Percentiles rank a stretch among this genome's conserved stretches.
phyloP scores from a whole-genome alignment of 2,329 filamentous ascomycete genomes.

The Colletotrichum acutatum region DNA sequence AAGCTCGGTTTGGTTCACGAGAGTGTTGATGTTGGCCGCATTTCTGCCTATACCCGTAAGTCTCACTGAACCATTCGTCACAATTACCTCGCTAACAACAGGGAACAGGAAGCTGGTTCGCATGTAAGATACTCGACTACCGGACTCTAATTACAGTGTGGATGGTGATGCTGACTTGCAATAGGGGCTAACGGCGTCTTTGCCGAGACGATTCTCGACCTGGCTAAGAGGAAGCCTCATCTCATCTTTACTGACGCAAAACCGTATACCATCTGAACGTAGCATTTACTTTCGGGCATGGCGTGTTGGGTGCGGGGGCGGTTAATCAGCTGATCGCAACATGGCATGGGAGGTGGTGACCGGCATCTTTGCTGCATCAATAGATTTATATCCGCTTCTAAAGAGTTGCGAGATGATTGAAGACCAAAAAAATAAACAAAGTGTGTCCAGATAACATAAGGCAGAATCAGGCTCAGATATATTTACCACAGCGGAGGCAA shows the following conservation, averaged over 20 bases:
- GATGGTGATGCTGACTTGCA: conserved; percentile 1
- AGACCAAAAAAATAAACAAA: background rate
- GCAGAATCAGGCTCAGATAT: background rate
- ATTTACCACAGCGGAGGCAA: background rate
- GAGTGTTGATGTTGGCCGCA: conserved; percentile 82
- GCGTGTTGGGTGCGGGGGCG: too few relatives aligned
- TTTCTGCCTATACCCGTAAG: conserved; percentile 77
- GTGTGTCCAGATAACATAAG: background rate
- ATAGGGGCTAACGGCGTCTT: conserved; percentile 93
- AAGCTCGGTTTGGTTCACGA: conserved; percentile 88
- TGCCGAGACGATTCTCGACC: conserved; percentile 88
- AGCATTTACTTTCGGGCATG: background rate
- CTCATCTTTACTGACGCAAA: conserved; percentile 77
- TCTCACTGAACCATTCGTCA: conserved; percentile 31
- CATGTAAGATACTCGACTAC: conserved; percentile 61
- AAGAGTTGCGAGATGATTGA: background rate
- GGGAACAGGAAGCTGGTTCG: conserved; percentile 83
- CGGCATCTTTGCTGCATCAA: background rate
- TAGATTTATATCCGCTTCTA: background rate
- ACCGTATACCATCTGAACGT: conserved; percentile 63
- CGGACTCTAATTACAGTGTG: too few relatives aligned
- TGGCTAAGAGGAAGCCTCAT: conserved; percentile 89
- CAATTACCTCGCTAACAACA: background rate
- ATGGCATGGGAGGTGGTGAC: background rate
- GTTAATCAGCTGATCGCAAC: background rate